Base-by-base conservation (phyloP, 306 rosid genomes). In the Gynostemma pentaphyllum region DNA sequence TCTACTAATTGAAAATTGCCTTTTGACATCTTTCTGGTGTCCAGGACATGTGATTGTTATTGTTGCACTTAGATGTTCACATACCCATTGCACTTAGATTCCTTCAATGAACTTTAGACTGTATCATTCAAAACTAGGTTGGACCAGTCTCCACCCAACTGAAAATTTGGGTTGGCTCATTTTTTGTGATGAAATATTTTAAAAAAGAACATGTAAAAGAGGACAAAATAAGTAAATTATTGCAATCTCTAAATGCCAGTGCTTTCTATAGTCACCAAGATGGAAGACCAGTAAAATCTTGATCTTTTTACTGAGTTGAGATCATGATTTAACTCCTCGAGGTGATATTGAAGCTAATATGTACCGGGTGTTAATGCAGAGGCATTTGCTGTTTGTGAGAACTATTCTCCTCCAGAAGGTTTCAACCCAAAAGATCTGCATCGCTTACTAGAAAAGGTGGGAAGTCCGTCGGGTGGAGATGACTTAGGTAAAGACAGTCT, bases 351-450 rank as follows among this genome's bases (percentile, higher is more conserved):
- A 40, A 68, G 39, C 61, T 79, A 66, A 66, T 70, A 50, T 27
- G 28, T 7, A 46, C 55, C 30, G 68, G 29, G 15, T 64, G 64
- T 67, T 52, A 1, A n/a, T 78, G 46, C 94, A 88, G 97, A 94
- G 85, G 95, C 99, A 44, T 94, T 94, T 83, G 99, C 97, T 61
- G 91, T 94, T 49, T 94, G 97, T 29, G 97, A 88, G 76, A 86
- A 94, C 72, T 94, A 88, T 76, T 82, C 90, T 41, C 96, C 99
- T 78, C 96, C 95, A 0, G 94, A 81, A 74, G 96, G 94, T 68
- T 92, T 92, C 83, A 77, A 84, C 69, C 94, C 94, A 1, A 78
- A 81, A 74, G 95, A 92, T 79, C 86, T 92, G 45, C 81, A 84
- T 74, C 87, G 78, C 72, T 82, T 92, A 55, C 85, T 92, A 71